Percentiles rank a stretch among this genome's conserved stretches.
Evolutionary conservation across 306 rosid genomes (phyloP).

Genomic region (Medicago arabica): DNA sequence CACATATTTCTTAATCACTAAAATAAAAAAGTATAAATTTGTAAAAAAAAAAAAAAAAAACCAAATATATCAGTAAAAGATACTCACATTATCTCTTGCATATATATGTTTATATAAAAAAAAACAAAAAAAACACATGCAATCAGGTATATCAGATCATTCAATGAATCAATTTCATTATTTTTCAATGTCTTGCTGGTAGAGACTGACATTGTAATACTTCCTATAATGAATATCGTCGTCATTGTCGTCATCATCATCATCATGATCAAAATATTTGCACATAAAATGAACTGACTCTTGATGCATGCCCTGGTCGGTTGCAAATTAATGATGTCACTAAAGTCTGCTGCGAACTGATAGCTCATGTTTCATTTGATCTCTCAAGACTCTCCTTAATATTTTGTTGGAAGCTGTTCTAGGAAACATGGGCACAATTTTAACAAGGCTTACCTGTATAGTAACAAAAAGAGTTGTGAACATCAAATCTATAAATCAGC

Average conservation of each 20-base stretch:
- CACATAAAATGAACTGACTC: slow-evolving; percentile 4
- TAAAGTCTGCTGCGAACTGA: slow-evolving; percentile 69
- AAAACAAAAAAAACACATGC: neutral
- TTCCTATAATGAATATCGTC: neutral
- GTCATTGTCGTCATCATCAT: neutral
- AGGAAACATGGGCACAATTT: slow-evolving; percentile 70
- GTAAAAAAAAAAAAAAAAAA: too few species aligned
- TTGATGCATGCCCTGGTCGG: slow-evolving; percentile 7
- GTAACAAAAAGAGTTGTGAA: slow-evolving; percentile 25
- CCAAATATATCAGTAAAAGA: neutral
- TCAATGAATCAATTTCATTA: neutral
- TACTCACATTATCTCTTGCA: neutral
- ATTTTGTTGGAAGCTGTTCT: slow-evolving; percentile 88
- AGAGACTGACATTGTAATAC: neutral
- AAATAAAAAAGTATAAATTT: too few species aligned
- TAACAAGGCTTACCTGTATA: slow-evolving; percentile 64
- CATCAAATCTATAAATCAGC: slow-evolving; percentile 16
- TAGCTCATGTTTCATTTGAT: slow-evolving; percentile 75
- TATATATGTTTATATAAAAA: neutral
- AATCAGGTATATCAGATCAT: neutral
- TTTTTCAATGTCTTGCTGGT: neutral
- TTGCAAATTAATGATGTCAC: slow-evolving; percentile 17
- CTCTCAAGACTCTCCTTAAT: slow-evolving; percentile 83
- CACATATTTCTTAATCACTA: too few species aligned
- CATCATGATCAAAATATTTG: slow-evolving; percentile 13